phyloP scores from a whole-genome alignment of 2,329 filamentous ascomycete genomes.

The Aureobasidium leucospermi region DNA sequence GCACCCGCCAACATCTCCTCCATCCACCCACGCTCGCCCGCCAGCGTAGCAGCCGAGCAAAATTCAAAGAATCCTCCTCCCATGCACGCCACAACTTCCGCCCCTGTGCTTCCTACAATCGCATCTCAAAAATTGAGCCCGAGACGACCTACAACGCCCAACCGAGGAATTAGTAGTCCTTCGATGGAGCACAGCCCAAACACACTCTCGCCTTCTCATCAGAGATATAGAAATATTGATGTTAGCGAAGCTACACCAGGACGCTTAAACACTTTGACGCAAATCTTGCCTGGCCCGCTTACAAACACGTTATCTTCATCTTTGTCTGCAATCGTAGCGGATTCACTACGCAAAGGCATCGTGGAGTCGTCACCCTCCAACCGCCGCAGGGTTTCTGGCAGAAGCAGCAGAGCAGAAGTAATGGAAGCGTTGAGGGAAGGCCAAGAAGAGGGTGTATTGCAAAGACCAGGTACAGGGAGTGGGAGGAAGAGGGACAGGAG shows the following conservation, averaged over 20 bases:
- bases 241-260: constrained; percentile 29
- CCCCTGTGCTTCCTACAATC: constrained; percentile 23
- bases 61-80: constrained; percentile 19
- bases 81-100: constrained; percentile 31
- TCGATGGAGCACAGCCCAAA: constrained; percentile 13
- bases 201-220: constrained; percentile 11
- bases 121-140: constrained; percentile 14
- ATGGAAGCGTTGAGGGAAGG: neutral
- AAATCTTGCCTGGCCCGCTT: constrained; percentile 52
- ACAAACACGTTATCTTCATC: constrained; percentile 54
- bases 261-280: constrained; percentile 33
- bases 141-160: constrained; percentile 17
- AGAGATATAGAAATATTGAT: constrained; percentile 19
- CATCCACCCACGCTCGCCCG: constrained; percentile 23
- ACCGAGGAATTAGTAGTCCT: constrained; percentile 21
- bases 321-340: constrained; percentile 57
- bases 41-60: constrained; percentile 18
- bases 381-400: neutral
- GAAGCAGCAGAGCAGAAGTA: neutral
- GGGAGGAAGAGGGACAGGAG: neutral
- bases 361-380: constrained; percentile 19
- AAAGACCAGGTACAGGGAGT: neutral
- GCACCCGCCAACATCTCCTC: constrained; percentile 24
- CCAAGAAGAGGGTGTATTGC: neutral
- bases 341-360: constrained; percentile 53